Evolutionary conservation across 2,329 filamentous ascomycete species (phyloP).

Genomic region (Chrysoporthe deuterocubensis): DNA sequence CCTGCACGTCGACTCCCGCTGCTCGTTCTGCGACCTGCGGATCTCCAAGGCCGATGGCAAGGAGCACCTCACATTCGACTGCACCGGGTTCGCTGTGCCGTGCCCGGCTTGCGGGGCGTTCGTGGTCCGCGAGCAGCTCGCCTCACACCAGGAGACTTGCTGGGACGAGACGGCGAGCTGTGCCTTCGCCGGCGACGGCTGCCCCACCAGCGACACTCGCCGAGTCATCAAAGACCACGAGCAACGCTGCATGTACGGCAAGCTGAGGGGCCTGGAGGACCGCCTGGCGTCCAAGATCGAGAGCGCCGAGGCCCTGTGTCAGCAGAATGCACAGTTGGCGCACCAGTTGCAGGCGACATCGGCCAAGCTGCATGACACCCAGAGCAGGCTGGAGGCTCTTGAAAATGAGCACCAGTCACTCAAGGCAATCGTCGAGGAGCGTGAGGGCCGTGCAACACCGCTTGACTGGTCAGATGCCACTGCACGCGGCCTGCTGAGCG

Average conservation of each 20-base stretch:
- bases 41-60: slow-evolving; percentile 39
- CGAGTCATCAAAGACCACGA: slow-evolving; percentile 49
- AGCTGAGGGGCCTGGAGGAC: slow-evolving; percentile 12
- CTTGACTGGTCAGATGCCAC: background rate
- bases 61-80: slow-evolving; percentile 53
- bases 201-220: slow-evolving; percentile 11
- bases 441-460: background rate
- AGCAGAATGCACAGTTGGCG: slow-evolving; percentile 8
- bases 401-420: slow-evolving; percentile 12
- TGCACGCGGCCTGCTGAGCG: slow-evolving; percentile 43
- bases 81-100: slow-evolving; percentile 42
- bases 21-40: slow-evolving; percentile 52
- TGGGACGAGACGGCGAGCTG: slow-evolving; percentile 45
- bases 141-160: slow-evolving; percentile 53
- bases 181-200: slow-evolving; percentile 42
- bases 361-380: background rate
- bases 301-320: background rate
- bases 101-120: slow-evolving; percentile 42
- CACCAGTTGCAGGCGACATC: background rate
- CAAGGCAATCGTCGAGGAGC: background rate
- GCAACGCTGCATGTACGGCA: slow-evolving; percentile 30
- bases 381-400: slow-evolving; percentile 3
- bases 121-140: slow-evolving; percentile 36
- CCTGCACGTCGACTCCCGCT: slow-evolving; percentile 51
- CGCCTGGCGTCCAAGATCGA: background rate